Conservation (phyloP, 495 filamentous ascomycete genomes). For the Xeromyces bisporus region DNA sequence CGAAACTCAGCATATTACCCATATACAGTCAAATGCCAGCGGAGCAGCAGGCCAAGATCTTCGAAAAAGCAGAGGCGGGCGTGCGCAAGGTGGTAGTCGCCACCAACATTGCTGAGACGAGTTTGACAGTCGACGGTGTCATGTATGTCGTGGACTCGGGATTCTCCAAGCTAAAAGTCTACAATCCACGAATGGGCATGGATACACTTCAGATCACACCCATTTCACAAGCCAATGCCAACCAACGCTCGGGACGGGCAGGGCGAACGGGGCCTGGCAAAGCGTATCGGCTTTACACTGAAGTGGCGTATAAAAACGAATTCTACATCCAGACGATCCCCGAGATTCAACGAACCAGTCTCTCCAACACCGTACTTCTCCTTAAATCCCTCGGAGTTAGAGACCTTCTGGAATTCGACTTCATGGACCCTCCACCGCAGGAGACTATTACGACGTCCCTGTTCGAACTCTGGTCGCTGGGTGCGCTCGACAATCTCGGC, state of each 20-base stretch:
- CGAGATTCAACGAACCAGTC: constrained; percentile 92
- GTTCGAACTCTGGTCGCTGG: constrained; percentile 95
- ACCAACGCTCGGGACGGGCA: constrained; percentile 83
- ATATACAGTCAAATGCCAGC: constrained; percentile 99
- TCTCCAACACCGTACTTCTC: constrained; percentile 85
- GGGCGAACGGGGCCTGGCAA: constrained; percentile 93
- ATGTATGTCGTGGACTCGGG: constrained; percentile 98
- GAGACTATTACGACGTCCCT: constrained; percentile 95
- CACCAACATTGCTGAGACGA: constrained; percentile 97
- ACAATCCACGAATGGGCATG: constrained; percentile 98
- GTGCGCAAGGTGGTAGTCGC: constrained; percentile 96
- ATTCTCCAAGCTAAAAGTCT: constrained; percentile 95
- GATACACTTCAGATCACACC: constrained; percentile 97
- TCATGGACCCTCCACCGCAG: constrained; percentile 97
- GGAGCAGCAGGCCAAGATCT: constrained; percentile 94
- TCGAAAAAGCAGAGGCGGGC: constrained; percentile 75
- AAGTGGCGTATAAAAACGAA: constrained; percentile 88
- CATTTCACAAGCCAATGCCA: constrained; percentile 91
- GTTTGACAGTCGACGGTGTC: constrained; percentile 95
- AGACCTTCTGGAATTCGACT: constrained; percentile 93
- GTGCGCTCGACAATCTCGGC: constrained; percentile 83
- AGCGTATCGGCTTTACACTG: constrained; percentile 87
- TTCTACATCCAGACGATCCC: constrained; percentile 96
- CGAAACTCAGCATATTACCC: constrained; percentile 84
- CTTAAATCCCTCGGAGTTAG: constrained; percentile 90